Conservation (phyloP, 345 rosid genomes). For the Murraya koenigii region DNA sequence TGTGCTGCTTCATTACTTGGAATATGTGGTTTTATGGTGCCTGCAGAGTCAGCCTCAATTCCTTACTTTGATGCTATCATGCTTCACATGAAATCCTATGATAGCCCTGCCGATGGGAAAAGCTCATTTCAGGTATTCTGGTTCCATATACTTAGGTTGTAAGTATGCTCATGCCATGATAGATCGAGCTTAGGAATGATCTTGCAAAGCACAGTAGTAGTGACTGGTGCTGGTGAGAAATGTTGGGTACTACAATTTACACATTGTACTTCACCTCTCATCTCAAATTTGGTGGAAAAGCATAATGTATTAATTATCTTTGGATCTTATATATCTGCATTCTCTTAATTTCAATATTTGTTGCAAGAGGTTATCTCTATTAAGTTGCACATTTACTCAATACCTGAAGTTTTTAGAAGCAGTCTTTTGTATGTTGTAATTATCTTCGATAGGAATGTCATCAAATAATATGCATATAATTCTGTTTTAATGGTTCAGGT, state of each 20-base stretch:
- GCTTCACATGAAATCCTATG: conserved; percentile 99
- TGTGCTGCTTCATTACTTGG: conserved; percentile 94
- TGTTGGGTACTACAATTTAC: background rate
- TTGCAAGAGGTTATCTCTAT: background rate
- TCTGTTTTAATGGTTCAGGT: conserved; percentile 45
- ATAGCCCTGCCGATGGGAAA: conserved; percentile 96
- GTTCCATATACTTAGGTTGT: background rate
- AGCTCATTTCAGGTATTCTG: conserved; percentile 87
- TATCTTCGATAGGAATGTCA: background rate
- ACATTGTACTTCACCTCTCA: background rate
- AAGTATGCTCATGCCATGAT: background rate
- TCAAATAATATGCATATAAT: background rate
- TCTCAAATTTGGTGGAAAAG: background rate
- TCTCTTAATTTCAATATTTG: background rate
- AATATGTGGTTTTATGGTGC: conserved; percentile 91
- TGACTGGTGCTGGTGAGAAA: background rate
- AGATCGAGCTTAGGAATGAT: background rate
- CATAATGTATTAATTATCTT: background rate
- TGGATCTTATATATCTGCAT: background rate
- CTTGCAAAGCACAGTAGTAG: background rate
- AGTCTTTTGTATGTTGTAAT: background rate
- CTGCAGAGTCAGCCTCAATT: conserved; percentile 80
- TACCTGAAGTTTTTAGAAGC: background rate
- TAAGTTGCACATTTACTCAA: background rate
- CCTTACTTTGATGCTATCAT: conserved; percentile 89